These are phyloP conservation scores for Yarrowia keelungensis DNA, from an alignment of 805 yeast species.

Conservation along the genomic window DNA sequence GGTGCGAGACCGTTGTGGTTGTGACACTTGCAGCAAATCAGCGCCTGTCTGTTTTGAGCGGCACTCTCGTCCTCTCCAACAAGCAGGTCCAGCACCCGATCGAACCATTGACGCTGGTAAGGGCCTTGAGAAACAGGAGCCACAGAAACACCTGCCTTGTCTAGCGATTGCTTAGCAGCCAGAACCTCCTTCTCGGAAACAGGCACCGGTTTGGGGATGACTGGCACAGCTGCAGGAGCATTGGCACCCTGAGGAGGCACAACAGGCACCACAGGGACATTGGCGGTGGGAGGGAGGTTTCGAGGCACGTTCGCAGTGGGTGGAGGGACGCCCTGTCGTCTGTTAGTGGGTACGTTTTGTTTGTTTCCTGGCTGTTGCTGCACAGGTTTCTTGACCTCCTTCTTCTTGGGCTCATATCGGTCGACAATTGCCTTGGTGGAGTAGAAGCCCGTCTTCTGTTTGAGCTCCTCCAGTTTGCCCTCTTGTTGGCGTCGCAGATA, in stretches of 20 bases:
- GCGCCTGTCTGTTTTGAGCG: constrained; percentile 68
- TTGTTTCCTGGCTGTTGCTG: constrained; percentile 2
- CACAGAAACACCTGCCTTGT: constrained; percentile 8
- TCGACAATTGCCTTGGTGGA: constrained; percentile 75
- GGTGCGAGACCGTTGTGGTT: constrained; percentile 85
- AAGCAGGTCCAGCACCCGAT: constrained; percentile 54
- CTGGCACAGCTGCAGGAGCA: not conserved
- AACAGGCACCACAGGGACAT: not conserved
- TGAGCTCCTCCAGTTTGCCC: constrained; percentile 68
- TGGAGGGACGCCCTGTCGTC: constrained; percentile 7
- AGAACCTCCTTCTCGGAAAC: constrained; percentile 7
- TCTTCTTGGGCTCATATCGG: constrained; percentile 65
- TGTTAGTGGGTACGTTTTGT: not conserved
- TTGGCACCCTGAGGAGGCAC: not conserved
- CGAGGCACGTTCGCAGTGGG: not conserved
- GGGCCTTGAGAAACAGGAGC: constrained; percentile 20
- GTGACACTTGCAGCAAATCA: constrained; percentile 69
- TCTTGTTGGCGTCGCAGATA: constrained; percentile 57
- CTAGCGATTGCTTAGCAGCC: constrained; percentile 1
- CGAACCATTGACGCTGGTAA: constrained; percentile 52
- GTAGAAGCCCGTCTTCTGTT: constrained; percentile 74
- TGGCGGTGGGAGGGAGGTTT: not conserved
- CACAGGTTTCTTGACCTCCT: constrained; percentile 45
- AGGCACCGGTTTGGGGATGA: constrained; percentile 14
- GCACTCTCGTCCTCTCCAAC: constrained; percentile 71